Evolutionary conservation across 495 filamentous ascomycete species (phyloP), one percentile per base, ranked within the genome.

Genomic region (Amphirosellinia nigrospora): DNA sequence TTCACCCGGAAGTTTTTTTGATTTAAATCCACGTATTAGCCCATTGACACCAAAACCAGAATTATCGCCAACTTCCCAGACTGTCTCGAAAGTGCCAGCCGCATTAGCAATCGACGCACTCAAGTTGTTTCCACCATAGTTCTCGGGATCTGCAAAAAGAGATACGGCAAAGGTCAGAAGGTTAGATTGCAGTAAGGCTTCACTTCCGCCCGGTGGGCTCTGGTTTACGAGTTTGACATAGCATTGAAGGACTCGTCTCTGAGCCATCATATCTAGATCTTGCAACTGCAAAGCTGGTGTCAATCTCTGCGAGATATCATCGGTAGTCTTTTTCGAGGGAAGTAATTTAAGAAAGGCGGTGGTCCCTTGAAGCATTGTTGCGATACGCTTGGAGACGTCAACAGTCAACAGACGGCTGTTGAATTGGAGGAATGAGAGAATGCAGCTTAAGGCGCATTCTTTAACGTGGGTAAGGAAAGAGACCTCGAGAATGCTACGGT

Each of bases 41-140:
- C 95, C 92, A 16, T 93, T 96, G 21, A 98, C 89, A 1, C 96
- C 96, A 80, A 96, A 98, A 1, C 93, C 96, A 70, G 89, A 93
- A 77, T 98, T 98, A 77, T 99, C 96, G 16, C 90, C 93, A 46
- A 96, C 86, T 65, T 98, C 96, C 96, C 96, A 99, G 26, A 99
- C 86, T 3, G 86, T 92, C 69, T 99, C 96, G 74, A 98, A 97
- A 36, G 88, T 91, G 0, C 91, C 93, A 4, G 93, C 91, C n/a
- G 95, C 92, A 70, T 89, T 95, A 4, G 94, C 95, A 74, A 99
- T 98, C 0, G 94, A 94, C 23, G 93, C 91, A 75, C 96, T 97
- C 30, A 98, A 79, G 21, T 94, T 94, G 71, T 89, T 94, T 4
- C 93, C 88, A 9, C 91, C 90, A 71, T 92, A 92, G 70, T 91